Conservation (phyloP, 305 asterid species). For the Ilex paraguariensis region DNA sequence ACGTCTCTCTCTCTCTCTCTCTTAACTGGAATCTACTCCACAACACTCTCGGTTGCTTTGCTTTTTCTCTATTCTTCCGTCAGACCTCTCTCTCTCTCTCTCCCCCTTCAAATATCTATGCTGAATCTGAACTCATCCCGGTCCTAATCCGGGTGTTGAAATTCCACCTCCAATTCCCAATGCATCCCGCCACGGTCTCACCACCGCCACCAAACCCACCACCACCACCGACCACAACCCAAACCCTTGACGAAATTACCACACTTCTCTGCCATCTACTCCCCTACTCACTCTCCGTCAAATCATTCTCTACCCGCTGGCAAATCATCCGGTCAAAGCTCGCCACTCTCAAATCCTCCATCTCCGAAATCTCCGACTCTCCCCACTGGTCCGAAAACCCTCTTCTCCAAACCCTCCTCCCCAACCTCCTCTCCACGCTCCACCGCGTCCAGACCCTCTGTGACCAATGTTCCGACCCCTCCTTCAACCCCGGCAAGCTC, state of each 20-base stretch:
- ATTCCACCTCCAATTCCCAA: neutral
- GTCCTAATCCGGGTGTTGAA: too few species aligned
- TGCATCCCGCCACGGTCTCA: constrained; percentile 36
- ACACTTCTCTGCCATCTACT: constrained; percentile 36
- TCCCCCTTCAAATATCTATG: too few species aligned
- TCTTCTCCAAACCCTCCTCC: constrained; percentile 48
- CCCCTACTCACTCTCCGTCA: constrained; percentile 40
- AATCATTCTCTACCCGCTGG: constrained; percentile 61
- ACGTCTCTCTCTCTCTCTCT: too few species aligned
- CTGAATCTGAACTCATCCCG: too few species aligned
- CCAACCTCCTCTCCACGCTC: constrained; percentile 54
- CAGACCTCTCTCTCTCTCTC: too few species aligned
- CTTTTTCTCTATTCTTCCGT: too few species aligned
- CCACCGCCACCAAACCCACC: constrained; percentile 21
- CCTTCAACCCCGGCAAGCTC: constrained; percentile 60
- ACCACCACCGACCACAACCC: constrained; percentile 26
- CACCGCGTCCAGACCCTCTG: constrained; percentile 49
- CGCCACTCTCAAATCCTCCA: constrained; percentile 29
- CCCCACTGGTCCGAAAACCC: constrained; percentile 73
- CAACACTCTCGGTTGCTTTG: too few species aligned
- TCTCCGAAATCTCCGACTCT: constrained; percentile 46
- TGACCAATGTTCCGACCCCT: constrained; percentile 42
- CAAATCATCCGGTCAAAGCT: constrained; percentile 63
- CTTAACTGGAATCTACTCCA: too few species aligned
- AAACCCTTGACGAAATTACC: constrained; percentile 32